Evolutionary conservation across 495 filamentous ascomycete genomes (phyloP).

Genomic region (Parathielavia appendiculata): DNA sequence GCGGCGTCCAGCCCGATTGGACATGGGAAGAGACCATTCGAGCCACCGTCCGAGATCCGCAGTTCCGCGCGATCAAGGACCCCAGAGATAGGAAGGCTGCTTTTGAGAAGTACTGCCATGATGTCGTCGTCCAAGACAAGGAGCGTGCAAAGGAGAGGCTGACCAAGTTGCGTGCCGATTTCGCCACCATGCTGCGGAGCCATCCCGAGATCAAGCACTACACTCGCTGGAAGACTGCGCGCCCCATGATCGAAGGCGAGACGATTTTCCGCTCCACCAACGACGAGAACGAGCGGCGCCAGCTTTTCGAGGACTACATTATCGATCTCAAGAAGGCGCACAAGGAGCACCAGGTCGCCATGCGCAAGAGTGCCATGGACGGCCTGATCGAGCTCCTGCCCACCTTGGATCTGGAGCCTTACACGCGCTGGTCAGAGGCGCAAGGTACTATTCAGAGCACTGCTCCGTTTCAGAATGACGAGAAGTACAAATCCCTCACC

Average conservation of each 20-base stretch:
- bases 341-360: slow-evolving; percentile 63
- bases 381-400: slow-evolving; percentile 76
- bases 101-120: slow-evolving; percentile 91
- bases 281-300: slow-evolving; percentile 81
- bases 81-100: slow-evolving; percentile 86
- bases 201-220: slow-evolving; percentile 98
- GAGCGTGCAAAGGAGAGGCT: slow-evolving; percentile 92
- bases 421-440: slow-evolving; percentile 91
- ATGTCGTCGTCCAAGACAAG: slow-evolving; percentile 88
- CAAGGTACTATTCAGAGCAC: slow-evolving; percentile 74
- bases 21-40: slow-evolving; percentile 88
- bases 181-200: slow-evolving; percentile 90
- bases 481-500: slow-evolving; percentile 81
- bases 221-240: slow-evolving; percentile 94
- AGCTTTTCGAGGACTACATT: slow-evolving; percentile 93
- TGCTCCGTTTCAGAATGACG: slow-evolving; percentile 73
- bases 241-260: slow-evolving; percentile 91
- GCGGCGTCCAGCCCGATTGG: slow-evolving; percentile 84
- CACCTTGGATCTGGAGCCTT: slow-evolving; percentile 81
- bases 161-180: slow-evolving; percentile 88
- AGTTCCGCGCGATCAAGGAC: slow-evolving; percentile 90
- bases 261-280: slow-evolving; percentile 89
- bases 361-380: slow-evolving; percentile 77
- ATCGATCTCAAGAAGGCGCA: slow-evolving; percentile 73
- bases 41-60: slow-evolving; percentile 83